Evolutionary conservation across 139 green algal species (phyloP).

Genomic region (Penium margaritaceum): DNA sequence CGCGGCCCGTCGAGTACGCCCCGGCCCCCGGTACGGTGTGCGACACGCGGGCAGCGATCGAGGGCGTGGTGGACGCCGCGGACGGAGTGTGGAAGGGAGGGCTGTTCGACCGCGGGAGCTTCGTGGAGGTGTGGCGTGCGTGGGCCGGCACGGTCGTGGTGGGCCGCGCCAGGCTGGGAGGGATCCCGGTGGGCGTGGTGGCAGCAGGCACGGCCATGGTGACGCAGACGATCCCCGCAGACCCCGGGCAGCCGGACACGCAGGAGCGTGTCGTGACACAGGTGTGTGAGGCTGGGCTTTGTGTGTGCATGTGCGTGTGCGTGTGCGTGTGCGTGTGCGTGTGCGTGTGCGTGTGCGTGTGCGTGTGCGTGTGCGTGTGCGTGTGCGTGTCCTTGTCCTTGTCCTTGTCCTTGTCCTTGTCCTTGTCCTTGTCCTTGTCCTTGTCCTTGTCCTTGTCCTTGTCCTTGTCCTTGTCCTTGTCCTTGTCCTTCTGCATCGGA

Average conservation of each 20-base stretch:
- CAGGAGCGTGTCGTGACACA: constrained; percentile 36
- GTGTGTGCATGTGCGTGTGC: no score
- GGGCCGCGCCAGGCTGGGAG: constrained; percentile 82
- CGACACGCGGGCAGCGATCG: constrained; percentile 30
- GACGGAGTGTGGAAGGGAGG: constrained; percentile 24
- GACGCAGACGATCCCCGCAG: constrained; percentile 73
- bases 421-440: no score
- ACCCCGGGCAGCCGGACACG: constrained; percentile 73
- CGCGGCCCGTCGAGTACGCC: constrained; percentile 52
- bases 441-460: no score
- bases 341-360: no score
- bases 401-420: no score
- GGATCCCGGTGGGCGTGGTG: constrained; percentile 84
- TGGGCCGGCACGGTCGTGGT: constrained; percentile 90
- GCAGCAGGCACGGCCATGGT: constrained; percentile 82
- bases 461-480: no score
- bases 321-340: no score
- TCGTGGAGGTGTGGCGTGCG: constrained; percentile 44
- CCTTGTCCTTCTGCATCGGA: no score
- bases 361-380: no score
- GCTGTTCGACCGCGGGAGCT: constrained; percentile 43
- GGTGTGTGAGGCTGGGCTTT: no score
- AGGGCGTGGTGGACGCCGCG: neutral
- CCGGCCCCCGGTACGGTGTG: constrained; percentile 27
- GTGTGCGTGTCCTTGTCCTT: no score